Evolutionary conservation across 2,329 filamentous ascomycete genomes (phyloP), one percentile per base, ranked within the genome.

Genomic region (Amauroascus niger): DNA sequence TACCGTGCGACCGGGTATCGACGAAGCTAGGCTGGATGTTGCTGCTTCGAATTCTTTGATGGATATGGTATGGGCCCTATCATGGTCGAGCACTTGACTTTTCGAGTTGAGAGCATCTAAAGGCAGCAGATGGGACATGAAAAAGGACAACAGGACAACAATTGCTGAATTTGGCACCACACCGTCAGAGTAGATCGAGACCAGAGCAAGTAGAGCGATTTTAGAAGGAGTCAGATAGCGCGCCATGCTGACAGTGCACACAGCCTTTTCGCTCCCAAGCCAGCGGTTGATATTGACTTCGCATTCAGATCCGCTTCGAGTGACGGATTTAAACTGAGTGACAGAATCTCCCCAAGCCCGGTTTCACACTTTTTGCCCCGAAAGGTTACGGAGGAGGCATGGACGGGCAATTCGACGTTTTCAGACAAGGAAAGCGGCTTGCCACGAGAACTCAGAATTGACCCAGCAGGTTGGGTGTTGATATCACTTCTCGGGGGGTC

Each of bases 181-280:
- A 20, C 82, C 82, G 59, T 86, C 82, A 35, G 81, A 81, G 69
- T 98, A 97, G 52, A 96, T 77, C 62, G 88, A 81, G 50, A 93
- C 79, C 51, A 98, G 79, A 52, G 82, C 81, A 53, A 97, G 78
- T 22, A 96, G 77, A 64, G 86, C 84, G 60, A 97, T 80, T 67
- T 93, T 95, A 61, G 88, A 84, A 11, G 91, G 87, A n/a, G 87
- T 95, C 44, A 97, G 78, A 68, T 86, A 95, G 54, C 86, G 85
- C 62, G 84, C 79, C 84, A 91, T 94, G 50, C 56, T 65, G 55
- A 50, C 60, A 57, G 64, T n/a, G 37, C 20, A 41, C n/a, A 11
- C 14, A 30, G 26, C 26, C 5, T 30, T 30, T 28, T 40, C 16
- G 18, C n/a, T n/a, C n/a, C n/a, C n/a, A n/a, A n/a, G 18, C 4